Evolutionary conservation across 768 basidiomycete genomes (phyloP).

Genomic region (Boletus reticulatus): DNA sequence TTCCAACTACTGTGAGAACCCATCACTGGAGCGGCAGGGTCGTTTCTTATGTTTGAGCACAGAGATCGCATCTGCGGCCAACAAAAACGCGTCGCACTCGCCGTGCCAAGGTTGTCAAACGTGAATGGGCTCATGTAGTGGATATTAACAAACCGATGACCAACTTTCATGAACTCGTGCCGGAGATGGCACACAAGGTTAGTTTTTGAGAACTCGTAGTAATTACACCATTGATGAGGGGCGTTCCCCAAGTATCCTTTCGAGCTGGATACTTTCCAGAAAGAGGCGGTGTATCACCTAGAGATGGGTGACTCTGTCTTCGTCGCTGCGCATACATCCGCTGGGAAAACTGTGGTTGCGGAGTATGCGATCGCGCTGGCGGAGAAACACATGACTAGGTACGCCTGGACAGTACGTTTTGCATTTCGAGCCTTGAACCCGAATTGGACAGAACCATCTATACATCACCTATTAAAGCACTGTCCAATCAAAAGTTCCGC

Average conservation of each 20-base stretch:
- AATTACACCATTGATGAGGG: slow-evolving; percentile 2
- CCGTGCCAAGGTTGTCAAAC: slow-evolving; percentile 61
- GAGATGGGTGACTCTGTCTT: slow-evolving; percentile 98
- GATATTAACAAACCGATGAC: slow-evolving; percentile 87
- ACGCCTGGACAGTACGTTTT: slow-evolving; percentile 17
- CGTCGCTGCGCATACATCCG: slow-evolving; percentile 99
- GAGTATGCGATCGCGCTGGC: slow-evolving; percentile 98
- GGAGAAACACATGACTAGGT: slow-evolving; percentile 99
- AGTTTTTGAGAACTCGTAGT: slow-evolving; percentile 7
- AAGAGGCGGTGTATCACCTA: slow-evolving; percentile 96
- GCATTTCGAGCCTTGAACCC: slow-evolving; percentile 8
- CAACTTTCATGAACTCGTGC: slow-evolving; percentile 91
- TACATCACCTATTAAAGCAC: slow-evolving; percentile 97
- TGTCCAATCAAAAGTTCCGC: slow-evolving; percentile 98
- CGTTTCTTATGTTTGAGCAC: slow-evolving; percentile 8
- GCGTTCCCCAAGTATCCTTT: slow-evolving; percentile 85
- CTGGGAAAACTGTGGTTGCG: slow-evolving; percentile 98
- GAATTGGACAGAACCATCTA: slow-evolving; percentile 78
- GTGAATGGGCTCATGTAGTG: slow-evolving; percentile 98
- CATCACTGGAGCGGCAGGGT: not conserved
- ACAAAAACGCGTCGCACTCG: slow-evolving; percentile 42
- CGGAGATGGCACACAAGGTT: slow-evolving; percentile 94
- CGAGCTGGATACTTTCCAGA: slow-evolving; percentile 97
- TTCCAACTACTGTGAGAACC: slow-evolving; percentile 53
- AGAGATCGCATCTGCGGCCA: slow-evolving; percentile 63